Percentiles rank a stretch among this genome's conserved stretches.
These are phyloP conservation scores for Chytriomyces sp. DNA, from an alignment of 192 early-diverging fungal species.

Conservation along the genomic window DNA sequence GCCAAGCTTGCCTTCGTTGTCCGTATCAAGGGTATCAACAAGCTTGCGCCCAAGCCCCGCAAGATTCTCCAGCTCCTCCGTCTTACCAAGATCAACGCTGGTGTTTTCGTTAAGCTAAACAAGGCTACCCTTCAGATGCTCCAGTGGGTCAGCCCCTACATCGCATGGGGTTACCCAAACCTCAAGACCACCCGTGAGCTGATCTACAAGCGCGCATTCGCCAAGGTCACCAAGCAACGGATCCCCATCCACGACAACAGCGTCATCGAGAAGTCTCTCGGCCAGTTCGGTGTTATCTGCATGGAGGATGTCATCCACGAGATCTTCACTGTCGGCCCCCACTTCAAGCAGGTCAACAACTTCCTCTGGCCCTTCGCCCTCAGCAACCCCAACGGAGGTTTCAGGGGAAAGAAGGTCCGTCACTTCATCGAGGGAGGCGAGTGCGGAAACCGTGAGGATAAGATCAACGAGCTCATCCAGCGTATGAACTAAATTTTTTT, in stretches of 20 bases:
- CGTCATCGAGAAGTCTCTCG: conserved; percentile 89
- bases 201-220: conserved; percentile 99
- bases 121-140: conserved; percentile 98
- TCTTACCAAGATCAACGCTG: conserved; percentile 99
- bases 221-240: conserved; percentile 97
- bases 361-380: conserved; percentile 99
- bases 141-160: conserved; percentile 93
- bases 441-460: conserved; percentile 93
- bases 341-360: conserved; percentile 97
- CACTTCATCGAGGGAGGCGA: conserved; percentile 99
- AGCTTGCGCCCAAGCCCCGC: conserved; percentile 98
- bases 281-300: conserved; percentile 95
- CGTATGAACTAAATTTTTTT: conserved; percentile 85
- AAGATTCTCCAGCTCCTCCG: conserved; percentile 99
- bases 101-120: conserved; percentile 93
- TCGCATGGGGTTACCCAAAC: conserved; percentile 92
- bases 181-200: conserved; percentile 98
- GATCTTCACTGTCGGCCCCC: conserved; percentile 95
- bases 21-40: conserved; percentile 99
- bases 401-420: conserved; percentile 85
- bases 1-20: conserved; percentile 97
- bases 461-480: conserved; percentile 95
- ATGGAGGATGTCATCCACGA: conserved; percentile 98
- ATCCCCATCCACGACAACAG: conserved; percentile 95
- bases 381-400: conserved; percentile 97